These are phyloP conservation scores for Rugonectria rugulosa DNA, from an alignment of 2,329 filamentous ascomycete species.

Conservation along the genomic window DNA sequence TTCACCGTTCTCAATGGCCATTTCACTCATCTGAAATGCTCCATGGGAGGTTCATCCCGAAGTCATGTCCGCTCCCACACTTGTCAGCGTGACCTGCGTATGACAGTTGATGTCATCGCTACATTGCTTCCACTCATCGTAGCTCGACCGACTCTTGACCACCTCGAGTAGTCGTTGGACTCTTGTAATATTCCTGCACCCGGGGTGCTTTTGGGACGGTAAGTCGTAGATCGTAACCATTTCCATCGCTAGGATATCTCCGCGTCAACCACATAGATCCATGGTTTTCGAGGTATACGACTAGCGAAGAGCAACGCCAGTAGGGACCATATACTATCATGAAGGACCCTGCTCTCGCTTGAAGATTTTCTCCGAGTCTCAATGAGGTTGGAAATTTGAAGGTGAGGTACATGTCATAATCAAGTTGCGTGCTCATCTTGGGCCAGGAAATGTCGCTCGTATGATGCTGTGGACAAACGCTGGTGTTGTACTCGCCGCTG, in stretches of 20 bases:
- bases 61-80: conserved; percentile 50
- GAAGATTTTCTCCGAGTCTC: conserved; percentile 78
- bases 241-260: conserved; percentile 82
- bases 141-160: conserved; percentile 23
- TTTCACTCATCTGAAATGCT: conserved; percentile 74
- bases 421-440: neutral
- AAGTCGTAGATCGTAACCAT: conserved; percentile 29
- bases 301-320: conserved; percentile 80
- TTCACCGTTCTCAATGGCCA: conserved; percentile 71
- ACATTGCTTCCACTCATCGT: conserved; percentile 21
- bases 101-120: conserved; percentile 14
- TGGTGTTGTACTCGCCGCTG: too few species aligned
- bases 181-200: conserved; percentile 18
- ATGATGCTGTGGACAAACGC: too few species aligned
- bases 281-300: conserved; percentile 93
- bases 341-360: conserved; percentile 69
- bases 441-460: neutral
- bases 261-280: conserved; percentile 73
- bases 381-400: conserved; percentile 83
- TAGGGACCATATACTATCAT: conserved; percentile 56
- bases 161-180: conserved; percentile 25
- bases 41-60: conserved; percentile 80
- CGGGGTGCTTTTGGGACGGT: conserved; percentile 18
- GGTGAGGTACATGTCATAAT: conserved; percentile 72
- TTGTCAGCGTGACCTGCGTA: conserved; percentile 19